Evolutionary conservation across 768 basidiomycete genomes (phyloP).

Genomic region (Boletus sp.): DNA sequence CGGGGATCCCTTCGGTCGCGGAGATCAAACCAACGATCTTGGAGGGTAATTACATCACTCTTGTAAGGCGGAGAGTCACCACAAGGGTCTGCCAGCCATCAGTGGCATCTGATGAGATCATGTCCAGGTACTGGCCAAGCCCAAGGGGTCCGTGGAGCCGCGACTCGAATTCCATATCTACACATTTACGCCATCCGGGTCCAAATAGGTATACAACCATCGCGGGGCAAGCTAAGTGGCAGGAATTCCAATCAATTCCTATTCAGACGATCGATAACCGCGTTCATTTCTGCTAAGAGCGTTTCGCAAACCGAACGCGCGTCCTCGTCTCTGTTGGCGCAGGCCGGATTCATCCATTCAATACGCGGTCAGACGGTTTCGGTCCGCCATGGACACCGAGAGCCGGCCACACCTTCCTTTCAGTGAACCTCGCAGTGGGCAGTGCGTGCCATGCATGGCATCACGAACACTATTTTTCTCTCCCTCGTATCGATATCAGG

Average conservation of each 20-base stretch:
- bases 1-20: constrained; percentile 19
- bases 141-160: constrained; percentile 30
- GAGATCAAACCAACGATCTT: constrained; percentile 27
- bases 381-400: not conserved
- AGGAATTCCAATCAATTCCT: not conserved
- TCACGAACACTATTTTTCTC: not conserved
- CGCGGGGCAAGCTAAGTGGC: not conserved
- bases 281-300: not conserved
- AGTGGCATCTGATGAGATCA: constrained; percentile 2
- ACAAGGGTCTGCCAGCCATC: constrained; percentile 3
- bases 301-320: not conserved
- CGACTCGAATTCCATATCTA: not conserved
- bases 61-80: not conserved
- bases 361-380: no score
- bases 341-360: not conserved
- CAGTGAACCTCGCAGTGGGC: not conserved
- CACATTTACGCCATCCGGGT: constrained; percentile 1
- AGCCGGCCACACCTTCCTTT: not conserved
- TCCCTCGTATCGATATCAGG: not conserved
- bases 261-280: constrained; percentile 1
- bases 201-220: not conserved
- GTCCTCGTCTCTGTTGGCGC: not conserved
- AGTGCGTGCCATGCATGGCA: not conserved
- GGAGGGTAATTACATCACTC: constrained; percentile 8
- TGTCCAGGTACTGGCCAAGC: constrained; percentile 2